Base-by-base conservation (phyloP, 306 rosid species). In the Malus orientalis region DNA sequence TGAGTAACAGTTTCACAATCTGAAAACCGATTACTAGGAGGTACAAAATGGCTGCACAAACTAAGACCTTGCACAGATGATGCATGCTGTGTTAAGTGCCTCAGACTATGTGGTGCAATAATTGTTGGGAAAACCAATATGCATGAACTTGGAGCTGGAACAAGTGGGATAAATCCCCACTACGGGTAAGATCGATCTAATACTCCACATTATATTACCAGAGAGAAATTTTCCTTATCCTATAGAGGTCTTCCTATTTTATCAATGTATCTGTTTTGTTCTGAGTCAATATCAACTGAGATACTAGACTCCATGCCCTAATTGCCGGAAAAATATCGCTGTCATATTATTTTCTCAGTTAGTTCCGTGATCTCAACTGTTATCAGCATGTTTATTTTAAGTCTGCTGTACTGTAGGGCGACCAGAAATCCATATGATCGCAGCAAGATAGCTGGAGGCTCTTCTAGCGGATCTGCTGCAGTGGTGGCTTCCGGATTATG, bases 61-160 rank as follows among this genome's bases (percentile, higher is more conserved):
- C 71, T 77, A 76, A 92, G 98, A 80, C 79, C 81, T 55, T 94
- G 96, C 71, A 79, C 65, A 11, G 89, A 85, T 51, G 98, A 94
- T 30, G 97, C 98, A 67, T 83, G 92, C 73, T 94, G 96, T 69
- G 93, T 94, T 57, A 83, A 88, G 86, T 86, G 90, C 71, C 90
- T 92, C 66, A 83, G 95, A 76, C 77, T 61, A 64, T 92, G 97
- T 2, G 98, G 98, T 8, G 93, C 96, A 45, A 68, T 92, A 67
- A 87, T 94, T 58, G 94, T 94, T 67, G 98, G 98, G 49, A 94
- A 94, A 78, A 90, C 95, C 79, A 94, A 94, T 81, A 94, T 94
- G 98, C 98, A 94, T 84, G 98, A 94, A 83, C 95, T 94, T 81
- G 98, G 98, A 8, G 81, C 94, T 40, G 98, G 98, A 84, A 88